Percentiles rank a stretch among this genome's conserved stretches.
These are phyloP conservation scores for Graphiopsis chlorocephala DNA, from an alignment of 2,329 filamentous ascomycete species.

Conservation along the genomic window DNA sequence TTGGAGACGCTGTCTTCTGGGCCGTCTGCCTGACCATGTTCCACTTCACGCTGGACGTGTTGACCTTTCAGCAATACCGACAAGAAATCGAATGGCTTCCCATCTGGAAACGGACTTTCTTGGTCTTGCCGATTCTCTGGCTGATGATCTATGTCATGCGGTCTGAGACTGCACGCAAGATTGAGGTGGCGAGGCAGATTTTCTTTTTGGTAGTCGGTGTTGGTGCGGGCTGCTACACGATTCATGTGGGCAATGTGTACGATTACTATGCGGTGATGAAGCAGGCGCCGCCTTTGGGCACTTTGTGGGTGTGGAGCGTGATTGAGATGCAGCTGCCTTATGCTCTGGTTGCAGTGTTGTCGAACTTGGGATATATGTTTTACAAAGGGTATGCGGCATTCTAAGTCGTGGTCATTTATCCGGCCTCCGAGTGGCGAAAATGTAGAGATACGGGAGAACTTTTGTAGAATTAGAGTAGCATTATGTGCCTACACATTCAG, in stretches of 20 bases:
- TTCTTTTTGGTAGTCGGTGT: constrained; percentile 65
- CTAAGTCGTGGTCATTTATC: neutral
- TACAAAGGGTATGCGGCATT: constrained; percentile 13
- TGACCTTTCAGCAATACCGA: constrained; percentile 78
- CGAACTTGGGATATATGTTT: constrained; percentile 9
- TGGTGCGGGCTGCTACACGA: constrained; percentile 70
- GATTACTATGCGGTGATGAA: constrained; percentile 91
- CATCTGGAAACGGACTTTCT: constrained; percentile 53
- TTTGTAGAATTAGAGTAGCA: neutral
- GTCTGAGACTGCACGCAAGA: constrained; percentile 39
- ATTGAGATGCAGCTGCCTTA: constrained; percentile 62
- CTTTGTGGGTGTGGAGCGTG: constrained; percentile 89
- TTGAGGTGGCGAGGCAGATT: constrained; percentile 45
- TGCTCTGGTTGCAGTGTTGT: constrained; percentile 2
- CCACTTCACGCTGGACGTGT: constrained; percentile 74
- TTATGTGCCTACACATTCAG: neutral
- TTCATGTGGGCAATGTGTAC: constrained; percentile 74
- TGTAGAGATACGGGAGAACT: neutral
- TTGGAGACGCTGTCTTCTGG: constrained; percentile 49
- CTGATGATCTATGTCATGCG: constrained; percentile 46
- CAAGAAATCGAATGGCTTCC: constrained; percentile 60
- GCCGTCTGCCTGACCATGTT: constrained; percentile 63
- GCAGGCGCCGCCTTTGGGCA: constrained; percentile 80
- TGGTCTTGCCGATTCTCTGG: constrained; percentile 44
- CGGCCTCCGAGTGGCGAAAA: neutral